These are phyloP conservation scores for Stentor coeruleus DNA, from an alignment of 73 alveolate genomes.

Conservation along the genomic window DNA sequence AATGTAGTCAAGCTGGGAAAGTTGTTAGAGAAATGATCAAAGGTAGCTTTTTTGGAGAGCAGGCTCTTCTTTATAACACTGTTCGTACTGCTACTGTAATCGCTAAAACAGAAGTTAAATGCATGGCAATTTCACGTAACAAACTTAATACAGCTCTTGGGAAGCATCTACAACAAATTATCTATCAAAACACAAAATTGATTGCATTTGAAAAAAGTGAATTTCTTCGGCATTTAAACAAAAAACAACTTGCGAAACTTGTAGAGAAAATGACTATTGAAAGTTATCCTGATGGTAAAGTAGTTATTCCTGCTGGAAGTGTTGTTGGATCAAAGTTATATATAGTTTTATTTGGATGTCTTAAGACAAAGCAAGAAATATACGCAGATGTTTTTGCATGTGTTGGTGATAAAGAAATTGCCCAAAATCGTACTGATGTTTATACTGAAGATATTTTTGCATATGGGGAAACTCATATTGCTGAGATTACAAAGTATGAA, in stretches of 20 bases:
- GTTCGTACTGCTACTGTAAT: slow-evolving; percentile 52
- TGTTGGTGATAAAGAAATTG: background rate
- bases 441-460: background rate
- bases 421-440: background rate
- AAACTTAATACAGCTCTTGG: background rate
- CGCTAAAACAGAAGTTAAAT: slow-evolving; percentile 41
- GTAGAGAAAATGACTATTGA: background rate
- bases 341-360: background rate
- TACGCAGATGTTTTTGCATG: background rate
- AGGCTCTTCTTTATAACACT: slow-evolving; percentile 40
- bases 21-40: slow-evolving; percentile 31
- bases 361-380: background rate
- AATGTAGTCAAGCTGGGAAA: slow-evolving; percentile 30
- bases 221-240: background rate
- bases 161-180: background rate
- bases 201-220: background rate
- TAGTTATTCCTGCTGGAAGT: background rate
- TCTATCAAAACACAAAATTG: background rate
- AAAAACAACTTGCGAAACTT: background rate
- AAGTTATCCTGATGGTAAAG: background rate
- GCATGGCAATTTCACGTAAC: background rate
- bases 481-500: background rate
- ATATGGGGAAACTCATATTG: background rate
- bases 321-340: background rate
- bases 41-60: slow-evolving; percentile 56